These are phyloP conservation scores for Avena atlantica DNA, from an alignment of 176 grass and related monocot genomes.

Conservation along the genomic window DNA sequence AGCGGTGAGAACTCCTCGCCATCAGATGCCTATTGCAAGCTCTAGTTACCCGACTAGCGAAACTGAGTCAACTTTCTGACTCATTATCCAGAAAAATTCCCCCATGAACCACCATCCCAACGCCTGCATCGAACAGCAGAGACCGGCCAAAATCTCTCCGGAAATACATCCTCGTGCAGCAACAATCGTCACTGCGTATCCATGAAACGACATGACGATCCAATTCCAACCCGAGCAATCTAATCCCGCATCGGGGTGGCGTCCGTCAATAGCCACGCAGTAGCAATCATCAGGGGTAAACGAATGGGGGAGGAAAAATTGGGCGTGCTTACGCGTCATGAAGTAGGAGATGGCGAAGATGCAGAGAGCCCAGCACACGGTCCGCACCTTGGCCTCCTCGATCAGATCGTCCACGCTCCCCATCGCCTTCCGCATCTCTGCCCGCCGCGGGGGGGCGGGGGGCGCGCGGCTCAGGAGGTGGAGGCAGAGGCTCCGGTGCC, in stretches of 20 bases:
- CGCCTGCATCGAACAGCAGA: not conserved
- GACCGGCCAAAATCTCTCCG: constrained; percentile 11
- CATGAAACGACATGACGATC: not conserved
- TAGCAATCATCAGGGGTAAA: not conserved
- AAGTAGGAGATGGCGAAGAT: constrained; percentile 88
- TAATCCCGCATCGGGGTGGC: constrained; percentile 8
- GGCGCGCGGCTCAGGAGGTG: not conserved
- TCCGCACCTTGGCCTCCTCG: constrained; percentile 90
- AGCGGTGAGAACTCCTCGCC: not conserved
- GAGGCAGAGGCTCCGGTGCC: not conserved
- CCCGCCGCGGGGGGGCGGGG: not conserved
- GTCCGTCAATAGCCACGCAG: not conserved
- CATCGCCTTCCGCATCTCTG: constrained; percentile 69
- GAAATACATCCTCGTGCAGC: not conserved
- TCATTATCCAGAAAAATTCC: constrained; percentile 16
- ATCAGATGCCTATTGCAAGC: not conserved
- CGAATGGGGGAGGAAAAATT: not conserved
- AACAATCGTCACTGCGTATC: not conserved
- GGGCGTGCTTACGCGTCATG: constrained; percentile 70
- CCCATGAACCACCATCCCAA: not conserved
- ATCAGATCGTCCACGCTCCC: constrained; percentile 90
- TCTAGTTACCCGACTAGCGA: constrained; percentile 16
- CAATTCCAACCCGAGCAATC: not conserved
- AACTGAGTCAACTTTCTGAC: not conserved
- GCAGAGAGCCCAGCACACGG: constrained; percentile 87